These are phyloP conservation scores for Leptomonas pyrrhocoris DNA, from an alignment of 208 protist genomes.

Conservation along the genomic window DNA sequence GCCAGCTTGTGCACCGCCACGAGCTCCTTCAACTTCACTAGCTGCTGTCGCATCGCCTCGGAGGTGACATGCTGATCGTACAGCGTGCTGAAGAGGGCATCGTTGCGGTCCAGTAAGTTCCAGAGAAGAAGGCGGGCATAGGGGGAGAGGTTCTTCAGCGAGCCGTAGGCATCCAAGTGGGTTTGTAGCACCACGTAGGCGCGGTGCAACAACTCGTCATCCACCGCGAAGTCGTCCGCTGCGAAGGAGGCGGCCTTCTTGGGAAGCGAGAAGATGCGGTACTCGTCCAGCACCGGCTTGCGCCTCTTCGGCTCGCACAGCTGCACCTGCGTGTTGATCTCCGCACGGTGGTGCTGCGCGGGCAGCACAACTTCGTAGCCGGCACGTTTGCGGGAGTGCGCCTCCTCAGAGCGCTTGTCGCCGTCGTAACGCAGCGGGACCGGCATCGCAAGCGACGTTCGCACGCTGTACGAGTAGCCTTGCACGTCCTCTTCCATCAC, in stretches of 20 bases:
- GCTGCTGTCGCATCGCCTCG: constrained; percentile 31
- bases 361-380: constrained; percentile 70
- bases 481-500: constrained; percentile 41
- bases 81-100: constrained; percentile 47
- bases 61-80: constrained; percentile 37
- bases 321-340: constrained; percentile 82
- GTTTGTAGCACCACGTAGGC: constrained; percentile 62
- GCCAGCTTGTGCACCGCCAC: constrained; percentile 25
- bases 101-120: constrained; percentile 72
- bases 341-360: constrained; percentile 51
- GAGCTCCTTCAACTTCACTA: constrained; percentile 33
- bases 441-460: constrained; percentile 42
- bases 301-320: constrained; percentile 77
- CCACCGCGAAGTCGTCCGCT: constrained; percentile 84
- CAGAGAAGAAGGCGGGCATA: constrained; percentile 76
- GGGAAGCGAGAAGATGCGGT: constrained; percentile 82
- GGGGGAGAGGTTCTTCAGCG: constrained; percentile 65
- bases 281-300: constrained; percentile 77
- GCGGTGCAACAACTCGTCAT: constrained; percentile 84
- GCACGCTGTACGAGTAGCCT: constrained; percentile 81
- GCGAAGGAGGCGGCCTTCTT: constrained; percentile 79
- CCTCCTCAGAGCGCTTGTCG: constrained; percentile 63
- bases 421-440: constrained; percentile 72
- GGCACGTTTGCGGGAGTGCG: constrained; percentile 50
- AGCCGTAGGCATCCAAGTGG: constrained; percentile 76